phyloP scores from a whole-genome alignment of 352 stramenopile species.

The Phytophthora sojae region DNA sequence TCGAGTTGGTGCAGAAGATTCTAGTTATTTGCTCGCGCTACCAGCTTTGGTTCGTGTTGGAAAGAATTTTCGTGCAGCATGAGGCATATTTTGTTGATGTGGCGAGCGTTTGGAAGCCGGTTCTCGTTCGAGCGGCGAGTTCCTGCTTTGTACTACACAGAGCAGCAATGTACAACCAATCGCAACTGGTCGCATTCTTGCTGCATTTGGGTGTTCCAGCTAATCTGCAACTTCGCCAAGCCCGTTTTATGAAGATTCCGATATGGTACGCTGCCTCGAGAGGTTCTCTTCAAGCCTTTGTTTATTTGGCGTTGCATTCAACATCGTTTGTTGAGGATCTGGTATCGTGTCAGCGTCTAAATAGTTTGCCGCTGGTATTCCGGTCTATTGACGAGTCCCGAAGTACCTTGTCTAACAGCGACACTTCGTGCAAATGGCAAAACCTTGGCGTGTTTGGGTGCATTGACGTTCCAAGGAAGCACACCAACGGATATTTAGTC shows the following conservation, averaged over 20 bases:
- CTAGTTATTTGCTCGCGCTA: constrained; percentile 60
- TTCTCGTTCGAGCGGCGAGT: constrained; percentile 50
- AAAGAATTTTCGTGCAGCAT: constrained; percentile 50
- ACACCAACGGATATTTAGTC: constrained; percentile 49
- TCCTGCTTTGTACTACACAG: constrained; percentile 60
- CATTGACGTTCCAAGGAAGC: constrained; percentile 40
- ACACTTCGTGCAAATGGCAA: constrained; percentile 56
- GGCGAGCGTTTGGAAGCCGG: constrained; percentile 56
- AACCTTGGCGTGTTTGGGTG: constrained; percentile 65
- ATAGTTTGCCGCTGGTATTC: constrained; percentile 19
- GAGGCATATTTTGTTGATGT: constrained; percentile 40
- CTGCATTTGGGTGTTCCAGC: constrained; percentile 51
- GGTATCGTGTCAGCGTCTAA: constrained; percentile 10
- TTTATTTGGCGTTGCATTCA: constrained; percentile 46
- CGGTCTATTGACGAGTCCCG: constrained; percentile 37
- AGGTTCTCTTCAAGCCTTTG: constrained; percentile 52
- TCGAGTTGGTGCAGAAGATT: constrained; percentile 51
- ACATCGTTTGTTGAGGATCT: constrained; percentile 32
- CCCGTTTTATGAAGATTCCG: constrained; percentile 34
- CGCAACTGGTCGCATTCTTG: constrained; percentile 51
- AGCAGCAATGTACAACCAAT: constrained; percentile 57
- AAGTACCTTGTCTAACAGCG: constrained; percentile 27
- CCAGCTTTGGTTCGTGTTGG: constrained; percentile 57
- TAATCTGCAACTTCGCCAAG: constrained; percentile 44
- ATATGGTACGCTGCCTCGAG: constrained; percentile 62